Evolutionary conservation across 495 filamentous ascomycete genomes (phyloP), one percentile per base, ranked within the genome.

Genomic region (Penicillium bialowiezense): DNA sequence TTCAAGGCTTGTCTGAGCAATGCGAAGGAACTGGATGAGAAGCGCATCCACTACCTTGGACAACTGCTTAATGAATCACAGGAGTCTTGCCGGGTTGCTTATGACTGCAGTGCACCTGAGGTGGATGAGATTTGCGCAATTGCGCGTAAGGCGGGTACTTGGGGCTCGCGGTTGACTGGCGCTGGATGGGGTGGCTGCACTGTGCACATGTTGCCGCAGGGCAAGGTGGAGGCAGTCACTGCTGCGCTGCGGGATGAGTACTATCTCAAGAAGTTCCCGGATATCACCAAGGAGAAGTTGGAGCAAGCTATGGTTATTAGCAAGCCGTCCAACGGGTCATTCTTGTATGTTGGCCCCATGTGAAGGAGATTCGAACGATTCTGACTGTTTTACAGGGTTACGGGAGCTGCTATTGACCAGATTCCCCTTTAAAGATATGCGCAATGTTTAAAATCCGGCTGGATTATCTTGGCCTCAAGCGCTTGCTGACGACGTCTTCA

Each of bases 101-200:
- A 95, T 60, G 89, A 96, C 52, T 97, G 95, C 72, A 90, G 85
- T 56, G 93, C 90, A 48, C 82, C 86, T 0, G 89, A 97, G 67
- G 80, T 97, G 26, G 95, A 98, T 63, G 77, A 88, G 44, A 78
- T 98, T 32, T 97, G 91, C 63, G 59, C 69, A 21, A 84, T 97
- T 54, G 92, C 93, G 1, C 77, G 83, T 10, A 71, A 70, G 35
- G 87, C 86, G 3, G 93, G 95, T 17, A 80, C 85, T 33, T 92
- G 87, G 68, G 95, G 93, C 17, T 88, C 86, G 55, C 79, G 93
- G 7, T 70, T 97, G 59, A 98, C 93, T 2, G 93, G 93, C 41
- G 93, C 93, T 13, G 93, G 93, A 21, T 98, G 93, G 93, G 93
- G 93, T 52, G 93, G 93, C 10, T 97, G 95, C 67, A 90, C 81